Evolutionary conservation across 2,329 filamentous ascomycete species (phyloP).

Genomic region (Fusarium subtropicale): DNA sequence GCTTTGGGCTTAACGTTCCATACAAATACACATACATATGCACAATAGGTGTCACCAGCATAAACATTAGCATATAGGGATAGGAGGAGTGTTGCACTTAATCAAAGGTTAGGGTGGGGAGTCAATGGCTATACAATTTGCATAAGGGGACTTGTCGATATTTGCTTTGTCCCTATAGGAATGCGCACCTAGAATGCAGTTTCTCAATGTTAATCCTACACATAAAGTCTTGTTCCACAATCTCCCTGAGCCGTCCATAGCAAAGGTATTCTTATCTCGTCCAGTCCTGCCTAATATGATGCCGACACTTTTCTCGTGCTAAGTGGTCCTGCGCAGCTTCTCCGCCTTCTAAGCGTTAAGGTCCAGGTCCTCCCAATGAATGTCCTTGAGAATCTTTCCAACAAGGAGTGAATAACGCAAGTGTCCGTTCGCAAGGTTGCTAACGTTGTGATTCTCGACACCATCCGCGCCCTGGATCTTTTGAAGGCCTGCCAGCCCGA

Average conservation of each 20-base stretch:
- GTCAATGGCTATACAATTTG: conserved; percentile 9
- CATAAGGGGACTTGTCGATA: conserved; percentile 30
- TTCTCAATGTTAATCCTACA: conserved; percentile 39
- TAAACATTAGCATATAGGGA: conserved; percentile 25
- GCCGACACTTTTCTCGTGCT: conserved; percentile 35
- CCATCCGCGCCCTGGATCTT: conserved; percentile 73
- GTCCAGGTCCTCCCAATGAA: conserved; percentile 76
- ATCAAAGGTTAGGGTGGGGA: conserved; percentile 4
- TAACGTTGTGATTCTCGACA: conserved; percentile 76
- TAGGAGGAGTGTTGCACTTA: conserved; percentile 23
- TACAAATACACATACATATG: conserved; percentile 33
- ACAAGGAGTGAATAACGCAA: conserved; percentile 76
- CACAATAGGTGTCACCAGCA: conserved; percentile 30
- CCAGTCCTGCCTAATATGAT: conserved; percentile 28
- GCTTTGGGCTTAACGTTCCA: conserved; percentile 37
- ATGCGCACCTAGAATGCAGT: conserved; percentile 28
- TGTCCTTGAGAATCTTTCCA: conserved; percentile 72
- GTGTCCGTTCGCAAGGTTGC: conserved; percentile 74
- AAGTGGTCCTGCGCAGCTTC: conserved; percentile 36
- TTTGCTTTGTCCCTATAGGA: conserved; percentile 21
- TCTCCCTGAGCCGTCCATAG: conserved; percentile 7
- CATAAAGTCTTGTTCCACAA: conserved; percentile 22
- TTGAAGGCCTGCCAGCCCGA: conserved; percentile 87
- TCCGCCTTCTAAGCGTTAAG: conserved; percentile 46
- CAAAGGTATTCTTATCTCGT: conserved; percentile 18